phyloP scores from a whole-genome alignment of 2,329 filamentous ascomycete species.

The Rhinocladiella mackenziei region DNA sequence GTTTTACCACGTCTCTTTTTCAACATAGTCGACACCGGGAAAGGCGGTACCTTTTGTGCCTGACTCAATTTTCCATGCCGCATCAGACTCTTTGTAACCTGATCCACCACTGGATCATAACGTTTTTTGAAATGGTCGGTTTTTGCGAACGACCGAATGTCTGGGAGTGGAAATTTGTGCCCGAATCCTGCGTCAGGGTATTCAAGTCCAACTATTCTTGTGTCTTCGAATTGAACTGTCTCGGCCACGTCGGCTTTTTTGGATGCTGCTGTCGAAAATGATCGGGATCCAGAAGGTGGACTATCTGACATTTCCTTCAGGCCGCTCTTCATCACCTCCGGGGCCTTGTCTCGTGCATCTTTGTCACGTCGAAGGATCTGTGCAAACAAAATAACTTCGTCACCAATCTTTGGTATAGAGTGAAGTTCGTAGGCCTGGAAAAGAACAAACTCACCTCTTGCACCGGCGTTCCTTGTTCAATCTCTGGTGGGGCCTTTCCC shows the following conservation, averaged over 20 bases:
- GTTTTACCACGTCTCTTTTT: too few relatives aligned
- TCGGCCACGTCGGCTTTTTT: constrained; percentile 35
- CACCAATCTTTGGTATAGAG: neutral
- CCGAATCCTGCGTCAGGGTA: constrained; percentile 44
- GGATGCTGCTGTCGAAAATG: constrained; percentile 56
- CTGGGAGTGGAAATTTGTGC: constrained; percentile 74
- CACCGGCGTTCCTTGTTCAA: constrained; percentile 63
- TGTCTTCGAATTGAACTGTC: constrained; percentile 20
- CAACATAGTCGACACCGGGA: too few relatives aligned
- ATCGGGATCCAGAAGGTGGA: constrained; percentile 37
- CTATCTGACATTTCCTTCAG: constrained; percentile 40
- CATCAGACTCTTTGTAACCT: constrained; percentile 91
- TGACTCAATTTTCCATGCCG: constrained; percentile 80
- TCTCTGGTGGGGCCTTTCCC: constrained; percentile 56
- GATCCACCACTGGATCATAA: constrained; percentile 79
- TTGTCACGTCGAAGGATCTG: constrained; percentile 63
- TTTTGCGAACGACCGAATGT: constrained; percentile 55
- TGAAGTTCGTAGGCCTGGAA: neutral
- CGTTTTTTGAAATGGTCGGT: constrained; percentile 67
- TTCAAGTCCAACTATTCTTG: constrained; percentile 32
- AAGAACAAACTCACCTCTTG: constrained; percentile 53
- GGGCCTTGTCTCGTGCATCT: constrained; percentile 58
- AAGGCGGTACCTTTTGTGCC: constrained; percentile 90
- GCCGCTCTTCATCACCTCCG: constrained; percentile 63
- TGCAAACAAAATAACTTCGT: neutral